These are phyloP conservation scores for Huntiella bhutanensis DNA, from an alignment of 2,329 filamentous ascomycete species.

Conservation along the genomic window DNA sequence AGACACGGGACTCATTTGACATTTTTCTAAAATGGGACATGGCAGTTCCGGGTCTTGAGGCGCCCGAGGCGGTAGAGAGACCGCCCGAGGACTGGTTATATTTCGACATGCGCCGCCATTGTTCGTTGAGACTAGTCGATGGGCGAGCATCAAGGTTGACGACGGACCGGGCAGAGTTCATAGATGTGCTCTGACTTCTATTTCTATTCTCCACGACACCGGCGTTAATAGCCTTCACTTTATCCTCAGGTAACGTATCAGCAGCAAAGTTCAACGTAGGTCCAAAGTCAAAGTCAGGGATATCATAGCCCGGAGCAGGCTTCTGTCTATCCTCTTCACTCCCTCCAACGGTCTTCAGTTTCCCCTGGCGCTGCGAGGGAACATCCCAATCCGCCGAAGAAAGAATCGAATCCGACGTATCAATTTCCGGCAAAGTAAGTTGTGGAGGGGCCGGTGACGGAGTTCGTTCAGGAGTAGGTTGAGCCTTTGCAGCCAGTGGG, in stretches of 20 bases:
- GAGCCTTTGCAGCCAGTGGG: not conserved
- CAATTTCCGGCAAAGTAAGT: conserved; percentile 3
- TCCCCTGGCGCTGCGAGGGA: conserved; percentile 26
- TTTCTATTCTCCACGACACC: not conserved
- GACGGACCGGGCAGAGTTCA: not conserved
- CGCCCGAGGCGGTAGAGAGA: not conserved
- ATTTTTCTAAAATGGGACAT: conserved; percentile 9
- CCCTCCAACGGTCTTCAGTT: conserved; percentile 60
- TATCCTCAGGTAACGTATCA: conserved; percentile 8
- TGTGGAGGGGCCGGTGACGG: conserved; percentile 1
- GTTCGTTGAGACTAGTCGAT: conserved; percentile 9
- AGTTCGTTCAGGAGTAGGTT: not conserved
- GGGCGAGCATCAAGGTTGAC: not conserved
- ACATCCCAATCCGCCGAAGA: conserved; percentile 19
- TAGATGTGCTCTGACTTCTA: not conserved
- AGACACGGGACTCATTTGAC: conserved; percentile 4
- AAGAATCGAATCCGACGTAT: conserved; percentile 4
- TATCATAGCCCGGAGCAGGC: conserved; percentile 23
- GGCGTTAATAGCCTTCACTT: conserved; percentile 5
- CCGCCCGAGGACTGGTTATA: conserved; percentile 2
- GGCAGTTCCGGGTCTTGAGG: conserved; percentile 2
- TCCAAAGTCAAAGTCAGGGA: conserved; percentile 70
- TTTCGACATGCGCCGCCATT: conserved; percentile 8
- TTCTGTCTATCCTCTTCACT: conserved; percentile 15
- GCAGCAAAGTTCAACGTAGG: conserved; percentile 51